Base-by-base conservation (phyloP, 345 rosid genomes). In the Schrenkiella parvula region DNA sequence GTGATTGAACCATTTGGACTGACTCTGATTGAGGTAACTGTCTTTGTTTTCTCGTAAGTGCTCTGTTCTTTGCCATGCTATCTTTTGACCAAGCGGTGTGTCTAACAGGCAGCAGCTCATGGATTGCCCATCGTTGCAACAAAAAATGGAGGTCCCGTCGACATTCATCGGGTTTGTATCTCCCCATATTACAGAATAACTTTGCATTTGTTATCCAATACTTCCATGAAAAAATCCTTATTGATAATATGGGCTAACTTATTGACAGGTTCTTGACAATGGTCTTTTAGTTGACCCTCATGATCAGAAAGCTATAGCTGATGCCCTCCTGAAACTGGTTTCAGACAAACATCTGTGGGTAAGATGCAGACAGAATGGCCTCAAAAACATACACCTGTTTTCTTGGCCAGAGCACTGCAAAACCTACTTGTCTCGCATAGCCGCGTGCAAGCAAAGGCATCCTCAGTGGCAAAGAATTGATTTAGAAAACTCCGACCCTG, bases 131-230 rank as follows among this genome's bases (percentile, higher is more conserved):
- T 77, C 11, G 96, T 87, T 46, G 92, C 92, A 66, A 89, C 92
- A 48, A 86, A 84, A 85, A 89, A 89, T 80, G 96, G 96, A 39
- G 92, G 96, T n/a, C 96, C 92, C 32, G 90, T 89, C 14, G 96
- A 89, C 75, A 89, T 89, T 64, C 86, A 80, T 64, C 74, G 84
- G 88, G 92, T 87, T 54, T 21, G 37, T 70, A 47, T 43, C 46
- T 46, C 34, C 5, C 14, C 1, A 32, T n/a, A 14, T 8, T 9
- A 19, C 19, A 31, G 31, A 44, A 59, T 1, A 19, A 23, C 8
- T 13, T 21, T 43, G 23, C 35, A 44, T 57, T 22, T 25, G 23
- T 41, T 57, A 60, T 37, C 17, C 31, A 12, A 23, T 57, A 10
- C 10, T 12, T 34, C 26, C 39, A 15, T 23, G 35, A 13, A 34